phyloP scores from a whole-genome alignment of 2,329 filamentous ascomycete species.

The Exophiala spinifera region DNA sequence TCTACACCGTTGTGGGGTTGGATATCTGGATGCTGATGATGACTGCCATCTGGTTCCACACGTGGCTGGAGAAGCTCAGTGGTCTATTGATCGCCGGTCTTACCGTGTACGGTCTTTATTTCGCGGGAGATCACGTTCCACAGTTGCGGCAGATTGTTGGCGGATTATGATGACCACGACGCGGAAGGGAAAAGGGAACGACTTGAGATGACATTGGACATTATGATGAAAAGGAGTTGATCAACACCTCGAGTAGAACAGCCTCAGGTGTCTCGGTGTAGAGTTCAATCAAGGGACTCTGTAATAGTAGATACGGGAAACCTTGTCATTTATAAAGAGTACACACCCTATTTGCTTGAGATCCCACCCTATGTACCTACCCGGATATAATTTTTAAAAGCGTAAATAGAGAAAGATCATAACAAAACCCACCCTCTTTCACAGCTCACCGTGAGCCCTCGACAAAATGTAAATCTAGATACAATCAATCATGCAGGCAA shows the following conservation, averaged over 20 bases:
- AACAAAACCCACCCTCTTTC: not conserved
- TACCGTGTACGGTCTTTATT: conserved; percentile 51
- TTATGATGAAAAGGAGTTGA: too few species aligned
- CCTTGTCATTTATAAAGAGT: too few species aligned
- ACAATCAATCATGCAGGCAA: too few species aligned
- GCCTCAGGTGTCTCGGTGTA: too few species aligned
- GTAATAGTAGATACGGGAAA: too few species aligned
- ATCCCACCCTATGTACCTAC: too few species aligned
- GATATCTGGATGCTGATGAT: conserved; percentile 96
- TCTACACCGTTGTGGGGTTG: conserved; percentile 61
- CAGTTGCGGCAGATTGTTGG: conserved; percentile 48
- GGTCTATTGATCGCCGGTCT: conserved; percentile 49
- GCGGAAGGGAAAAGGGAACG: not conserved
- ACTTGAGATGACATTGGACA: not conserved
- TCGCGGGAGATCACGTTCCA: conserved; percentile 46
- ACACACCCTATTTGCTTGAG: too few species aligned
- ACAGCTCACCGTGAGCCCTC: not conserved
- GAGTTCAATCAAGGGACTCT: too few species aligned
- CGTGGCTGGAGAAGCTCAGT: conserved; percentile 87
- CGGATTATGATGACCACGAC: conserved; percentile 32
- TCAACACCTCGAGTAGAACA: too few species aligned
- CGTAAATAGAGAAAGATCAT: too few species aligned
- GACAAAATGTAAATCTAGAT: too few species aligned
- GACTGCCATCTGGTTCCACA: conserved; percentile 98
- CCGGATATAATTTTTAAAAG: too few species aligned